Evolutionary conservation across 2,329 filamentous ascomycete genomes (phyloP).

Genomic region (Aurifilum marmelostoma): DNA sequence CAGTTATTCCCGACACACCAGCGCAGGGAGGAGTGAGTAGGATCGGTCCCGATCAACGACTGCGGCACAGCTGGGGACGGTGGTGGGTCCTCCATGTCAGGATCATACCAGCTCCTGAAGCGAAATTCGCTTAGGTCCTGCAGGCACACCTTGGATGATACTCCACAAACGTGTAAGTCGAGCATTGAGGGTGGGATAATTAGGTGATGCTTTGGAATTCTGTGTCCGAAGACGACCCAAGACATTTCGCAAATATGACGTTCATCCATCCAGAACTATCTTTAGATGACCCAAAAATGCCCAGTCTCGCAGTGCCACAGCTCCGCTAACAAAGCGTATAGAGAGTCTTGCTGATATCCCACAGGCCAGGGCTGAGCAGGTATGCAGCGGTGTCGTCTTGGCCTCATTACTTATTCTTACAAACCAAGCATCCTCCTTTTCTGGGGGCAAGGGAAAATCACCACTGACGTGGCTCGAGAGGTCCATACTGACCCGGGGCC

Average conservation of each 20-base stretch:
- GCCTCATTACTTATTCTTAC: neutral
- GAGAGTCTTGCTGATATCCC: neutral
- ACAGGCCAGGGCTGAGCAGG: neutral
- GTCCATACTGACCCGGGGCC: neutral
- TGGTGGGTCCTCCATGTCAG: neutral
- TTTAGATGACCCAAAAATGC: neutral
- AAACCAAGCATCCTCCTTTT: neutral
- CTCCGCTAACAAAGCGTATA: neutral
- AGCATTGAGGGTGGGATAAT: neutral
- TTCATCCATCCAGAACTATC: neutral
- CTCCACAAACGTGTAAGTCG: neutral
- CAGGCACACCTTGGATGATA: neutral
- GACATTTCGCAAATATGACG: no score
- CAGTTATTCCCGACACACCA: neutral
- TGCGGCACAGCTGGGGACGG: neutral
- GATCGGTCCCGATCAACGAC: neutral
- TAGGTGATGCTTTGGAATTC: neutral
- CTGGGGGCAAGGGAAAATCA: neutral
- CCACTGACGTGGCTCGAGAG: neutral
- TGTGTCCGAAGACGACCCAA: neutral
- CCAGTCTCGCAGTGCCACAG: no score
- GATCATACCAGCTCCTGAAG: neutral
- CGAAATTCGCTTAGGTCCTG: slow-evolving; percentile 1
- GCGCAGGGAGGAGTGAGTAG: neutral
- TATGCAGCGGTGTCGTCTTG: neutral